Evolutionary conservation across 768 basidiomycete genomes (phyloP), one percentile per base, ranked within the genome.

Genomic region (Hydnum rufescens): DNA sequence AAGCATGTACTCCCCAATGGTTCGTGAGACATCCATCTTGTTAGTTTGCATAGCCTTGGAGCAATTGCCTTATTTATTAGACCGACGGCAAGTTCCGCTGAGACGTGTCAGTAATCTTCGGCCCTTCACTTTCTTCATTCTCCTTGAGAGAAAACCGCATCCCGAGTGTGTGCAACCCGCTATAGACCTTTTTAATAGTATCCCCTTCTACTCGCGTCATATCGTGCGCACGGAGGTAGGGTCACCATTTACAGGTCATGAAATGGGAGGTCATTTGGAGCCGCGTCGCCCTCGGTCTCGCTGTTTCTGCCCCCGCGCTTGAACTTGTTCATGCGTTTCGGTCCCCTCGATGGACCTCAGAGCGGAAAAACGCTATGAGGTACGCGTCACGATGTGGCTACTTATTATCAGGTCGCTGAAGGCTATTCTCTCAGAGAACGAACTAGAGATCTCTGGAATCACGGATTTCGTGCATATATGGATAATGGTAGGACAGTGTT

Each of bases 391-490:
- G 49, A n/a, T n/a, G n/a, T n/a, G n/a, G n/a, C 32, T 16, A 29
- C 31, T 50, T 47, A 16, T 31, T 16, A 28, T 28, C 28, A 16
- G 49, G 28, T 2, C 49, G 16, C 30, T 22, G 54, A 54, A 36
- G 4, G 22, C 28, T 53, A 13, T 43, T 31, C 28, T 19, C 43
- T 43, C 3, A 32, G 86, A 43, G 74, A 86, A 58, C 71, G 71
- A 60, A 78, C 77, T 5, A 75, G 80, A 42, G 75, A 81, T 51
- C 67, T 93, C 3, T 95, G 86, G 82, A 80, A 85, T 61, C 89
- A 93, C 69, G 90, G 89, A 0, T 95, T 80, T 60, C 65, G 85
- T 59, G 78, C 76, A 59, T 95, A 95, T 64, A 92, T 93, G 89
- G 71, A 66, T 46, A 75, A 74, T 62, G 90, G 85, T 86, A 57